Base-by-base conservation (phyloP, 352 stramenopile genomes). In the Globisporangium lucens region DNA sequence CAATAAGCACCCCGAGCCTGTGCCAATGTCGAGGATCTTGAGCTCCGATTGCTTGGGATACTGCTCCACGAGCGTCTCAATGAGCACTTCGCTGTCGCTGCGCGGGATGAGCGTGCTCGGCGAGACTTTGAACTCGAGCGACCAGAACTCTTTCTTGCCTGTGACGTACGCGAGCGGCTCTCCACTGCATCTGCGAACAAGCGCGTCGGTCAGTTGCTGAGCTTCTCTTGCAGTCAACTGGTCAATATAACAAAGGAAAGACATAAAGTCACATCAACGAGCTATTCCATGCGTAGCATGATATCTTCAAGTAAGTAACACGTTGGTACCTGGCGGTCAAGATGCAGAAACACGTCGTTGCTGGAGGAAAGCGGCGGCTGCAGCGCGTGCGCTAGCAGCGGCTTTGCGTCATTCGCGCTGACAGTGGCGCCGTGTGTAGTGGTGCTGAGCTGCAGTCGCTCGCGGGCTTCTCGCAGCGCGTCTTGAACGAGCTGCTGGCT, bases 61-160 rank as follows among this genome's bases (percentile, higher is more conserved):
- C 70, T 82, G 65, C 2, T 69, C 59, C 66, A 76, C 55, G 6
- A 93, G 70, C 41, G 82, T 84, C 30, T 95, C 85, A 65, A 95
- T 83, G 6, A 95, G 79, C 24, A 90, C 75, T 74, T 95, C 87
- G 56, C 83, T 93, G 62, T 95, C 87, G 41, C 76, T 88, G n/a
- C 87, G 83, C 38, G 87, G 87, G 61, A 95, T 93, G 38, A 95
- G 78, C 30, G 85, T 93, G 22, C 87, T 77, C 1, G 52, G 70
- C 0, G 80, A 77, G 20, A 93, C 82, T 33, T 38, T 15, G 35
- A 93, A 85, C 3, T 75, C 63, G 53, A 93, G 68, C 1, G 83
- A 91, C 85, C 85, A 95, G 64, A 95, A 95, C 69, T 91, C 85
- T 61, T 89, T 91, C 53, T 56, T 51, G 30, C 80, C 82, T 0